Conservation (phyloP, 768 basidiomycete genomes). For the Phlebiopsis flavidoalba region DNA sequence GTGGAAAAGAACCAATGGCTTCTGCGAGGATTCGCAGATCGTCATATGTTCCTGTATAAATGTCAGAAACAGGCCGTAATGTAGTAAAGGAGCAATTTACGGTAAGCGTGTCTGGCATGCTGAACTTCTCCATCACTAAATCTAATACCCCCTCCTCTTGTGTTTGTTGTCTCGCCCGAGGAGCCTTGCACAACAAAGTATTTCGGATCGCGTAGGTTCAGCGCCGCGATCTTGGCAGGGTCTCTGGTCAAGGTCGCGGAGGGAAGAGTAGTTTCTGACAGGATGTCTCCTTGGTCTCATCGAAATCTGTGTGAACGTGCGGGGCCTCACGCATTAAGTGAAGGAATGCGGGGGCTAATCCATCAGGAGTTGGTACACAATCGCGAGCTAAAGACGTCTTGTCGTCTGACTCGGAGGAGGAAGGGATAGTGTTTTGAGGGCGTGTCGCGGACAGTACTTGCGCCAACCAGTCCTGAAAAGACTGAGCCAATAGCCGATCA, state of each 20-base stretch:
- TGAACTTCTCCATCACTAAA: constrained; percentile 68
- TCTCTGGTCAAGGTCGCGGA: constrained; percentile 94
- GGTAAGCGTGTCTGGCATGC: constrained; percentile 73
- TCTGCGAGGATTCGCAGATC: constrained; percentile 69
- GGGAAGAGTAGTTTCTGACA: constrained; percentile 95
- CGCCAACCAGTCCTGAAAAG: constrained; percentile 93
- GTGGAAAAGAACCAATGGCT: constrained; percentile 87
- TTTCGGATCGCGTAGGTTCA: constrained; percentile 73
- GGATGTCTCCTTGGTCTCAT: constrained; percentile 54
- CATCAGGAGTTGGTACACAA: constrained; percentile 34
- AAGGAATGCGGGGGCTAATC: constrained; percentile 58
- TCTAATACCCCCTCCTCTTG: constrained; percentile 38
- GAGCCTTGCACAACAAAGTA: constrained; percentile 80
- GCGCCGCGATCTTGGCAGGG: constrained; percentile 85
- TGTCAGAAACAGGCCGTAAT: background rate
- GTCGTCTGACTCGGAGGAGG: background rate
- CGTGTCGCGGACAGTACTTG: constrained; percentile 76
- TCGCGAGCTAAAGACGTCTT: background rate
- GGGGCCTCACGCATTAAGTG: constrained; percentile 35
- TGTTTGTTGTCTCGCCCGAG: constrained; percentile 25
- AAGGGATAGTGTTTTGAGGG: constrained; percentile 18
- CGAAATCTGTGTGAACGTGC: constrained; percentile 41
- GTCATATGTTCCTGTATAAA: constrained; percentile 78
- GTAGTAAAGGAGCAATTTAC: constrained; percentile 36
- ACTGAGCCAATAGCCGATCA: constrained; percentile 90